A percentile compares a stretch with the other conserved stretches of the same genome.
Evolutionary conservation across 2,329 filamentous ascomycete genomes (phyloP).

Genomic region (Westerdykella aurantiaca): DNA sequence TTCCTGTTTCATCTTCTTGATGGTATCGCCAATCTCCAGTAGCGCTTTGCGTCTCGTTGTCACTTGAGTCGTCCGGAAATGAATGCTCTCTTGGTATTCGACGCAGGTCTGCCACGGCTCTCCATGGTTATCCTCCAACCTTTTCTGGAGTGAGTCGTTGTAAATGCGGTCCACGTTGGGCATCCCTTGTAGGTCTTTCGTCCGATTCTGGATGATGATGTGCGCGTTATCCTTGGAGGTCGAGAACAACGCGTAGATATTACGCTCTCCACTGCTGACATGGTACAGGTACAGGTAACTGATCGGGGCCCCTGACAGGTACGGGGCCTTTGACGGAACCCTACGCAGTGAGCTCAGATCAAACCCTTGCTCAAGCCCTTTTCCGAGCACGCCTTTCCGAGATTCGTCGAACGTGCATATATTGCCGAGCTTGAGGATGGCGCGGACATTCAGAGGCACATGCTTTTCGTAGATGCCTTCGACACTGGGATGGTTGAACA

Average conservation of each 20-base stretch:
- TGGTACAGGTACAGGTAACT: constrained; percentile 91
- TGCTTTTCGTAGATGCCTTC: constrained; percentile 97
- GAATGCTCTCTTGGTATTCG: constrained; percentile 76
- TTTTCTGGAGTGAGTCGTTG: constrained; percentile 63
- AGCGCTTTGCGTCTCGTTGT: constrained; percentile 85
- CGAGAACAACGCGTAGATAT: constrained; percentile 92
- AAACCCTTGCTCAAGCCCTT: constrained; percentile 89
- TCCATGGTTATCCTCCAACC: constrained; percentile 60
- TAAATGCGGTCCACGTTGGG: constrained; percentile 91
- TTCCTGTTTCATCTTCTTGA: constrained; percentile 87
- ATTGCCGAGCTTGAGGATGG: constrained; percentile 83
- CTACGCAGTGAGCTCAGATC: constrained; percentile 72
- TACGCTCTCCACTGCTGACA: constrained; percentile 80
- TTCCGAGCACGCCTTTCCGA: constrained; percentile 84
- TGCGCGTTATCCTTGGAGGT: constrained; percentile 73
- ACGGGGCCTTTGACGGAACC: constrained; percentile 61
- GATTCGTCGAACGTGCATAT: constrained; percentile 88
- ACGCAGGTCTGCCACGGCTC: constrained; percentile 76
- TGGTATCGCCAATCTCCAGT: constrained; percentile 76
- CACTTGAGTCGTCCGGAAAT: constrained; percentile 81
- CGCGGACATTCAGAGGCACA: constrained; percentile 77
- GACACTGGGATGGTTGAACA: constrained; percentile 90
- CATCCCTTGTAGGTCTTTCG: constrained; percentile 73
- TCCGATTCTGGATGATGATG: constrained; percentile 80
- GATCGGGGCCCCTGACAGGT: constrained; percentile 68